These are phyloP conservation scores for Fusarium hostae DNA, from an alignment of 2,329 filamentous ascomycete species.

Conservation along the genomic window DNA sequence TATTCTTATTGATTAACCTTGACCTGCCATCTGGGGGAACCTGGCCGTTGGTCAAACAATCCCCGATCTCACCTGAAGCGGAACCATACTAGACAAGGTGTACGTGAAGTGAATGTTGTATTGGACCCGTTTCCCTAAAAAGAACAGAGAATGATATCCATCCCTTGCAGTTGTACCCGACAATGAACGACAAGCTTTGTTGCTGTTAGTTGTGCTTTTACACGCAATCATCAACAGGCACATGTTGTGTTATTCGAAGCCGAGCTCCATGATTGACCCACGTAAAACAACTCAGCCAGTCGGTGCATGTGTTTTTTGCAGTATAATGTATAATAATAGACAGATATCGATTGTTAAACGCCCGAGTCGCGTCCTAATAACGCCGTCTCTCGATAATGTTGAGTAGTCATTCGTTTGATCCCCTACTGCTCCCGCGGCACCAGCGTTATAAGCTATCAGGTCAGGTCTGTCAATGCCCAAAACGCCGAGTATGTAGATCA, in stretches of 20 bases:
- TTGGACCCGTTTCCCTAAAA: constrained; percentile 40
- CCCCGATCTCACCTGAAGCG: constrained; percentile 46
- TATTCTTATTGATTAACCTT: constrained; percentile 35
- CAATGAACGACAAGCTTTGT: constrained; percentile 16
- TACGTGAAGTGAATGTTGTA: constrained; percentile 23
- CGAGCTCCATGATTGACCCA: constrained; percentile 25
- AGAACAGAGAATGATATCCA: constrained; percentile 29
- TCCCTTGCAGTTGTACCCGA: constrained; percentile 24
- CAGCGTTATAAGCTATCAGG: constrained; percentile 14
- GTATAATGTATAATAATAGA: constrained; percentile 9
- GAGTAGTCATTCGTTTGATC: constrained; percentile 18
- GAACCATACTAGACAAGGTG: constrained; percentile 39
- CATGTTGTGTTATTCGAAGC: neutral
- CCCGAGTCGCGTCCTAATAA: constrained; percentile 11
- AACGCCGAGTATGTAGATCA: constrained; percentile 19
- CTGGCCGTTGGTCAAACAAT: constrained; percentile 34
- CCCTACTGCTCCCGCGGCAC: constrained; percentile 1
- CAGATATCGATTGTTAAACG: constrained; percentile 5
- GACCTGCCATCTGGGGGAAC: constrained; percentile 42
- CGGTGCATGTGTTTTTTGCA: neutral
- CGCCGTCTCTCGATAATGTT: constrained; percentile 2
- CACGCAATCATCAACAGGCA: constrained; percentile 15
- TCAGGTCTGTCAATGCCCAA: constrained; percentile 13
- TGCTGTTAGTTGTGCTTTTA: constrained; percentile 5
- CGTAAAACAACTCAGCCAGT: neutral